Evolutionary conservation across 2,329 filamentous ascomycete genomes (phyloP).

Genomic region (Arthrobotrys pseudoclavata): DNA sequence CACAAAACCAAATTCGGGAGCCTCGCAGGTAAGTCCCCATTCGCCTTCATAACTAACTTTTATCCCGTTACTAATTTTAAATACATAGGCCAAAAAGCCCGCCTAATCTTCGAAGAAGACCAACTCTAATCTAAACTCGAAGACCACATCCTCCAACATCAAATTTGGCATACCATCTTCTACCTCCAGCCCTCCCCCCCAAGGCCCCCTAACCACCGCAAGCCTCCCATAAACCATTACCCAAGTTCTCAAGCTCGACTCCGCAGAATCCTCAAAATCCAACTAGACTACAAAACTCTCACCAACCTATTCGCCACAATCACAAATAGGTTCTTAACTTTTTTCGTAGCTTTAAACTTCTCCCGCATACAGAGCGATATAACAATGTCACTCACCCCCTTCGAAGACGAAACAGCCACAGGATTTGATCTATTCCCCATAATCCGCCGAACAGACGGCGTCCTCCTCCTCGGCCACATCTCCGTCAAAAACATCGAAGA

Average conservation of each 20-base stretch:
- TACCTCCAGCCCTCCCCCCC: background rate
- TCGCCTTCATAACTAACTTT: background rate
- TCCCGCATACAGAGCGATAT: background rate
- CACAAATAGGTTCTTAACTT: background rate
- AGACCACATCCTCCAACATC: constrained; percentile 1
- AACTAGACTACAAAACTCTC: background rate
- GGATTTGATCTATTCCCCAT: constrained; percentile 27
- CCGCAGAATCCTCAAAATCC: background rate
- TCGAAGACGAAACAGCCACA: background rate
- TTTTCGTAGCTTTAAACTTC: background rate
- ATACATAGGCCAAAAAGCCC: constrained; percentile 13
- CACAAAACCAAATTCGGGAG: constrained; percentile 21
- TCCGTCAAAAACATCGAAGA: constrained; percentile 29
- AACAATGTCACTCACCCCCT: background rate
- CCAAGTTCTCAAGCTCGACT: constrained; percentile 8
- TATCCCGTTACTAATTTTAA: background rate
- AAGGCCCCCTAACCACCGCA: background rate
- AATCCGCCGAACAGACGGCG: constrained; percentile 10
- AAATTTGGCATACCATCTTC: constrained; percentile 17
- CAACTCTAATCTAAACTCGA: constrained; percentile 19
- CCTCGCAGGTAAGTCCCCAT: constrained; percentile 2
- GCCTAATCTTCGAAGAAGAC: constrained; percentile 4
- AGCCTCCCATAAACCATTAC: background rate
- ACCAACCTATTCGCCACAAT: background rate
- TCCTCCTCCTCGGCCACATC: constrained; percentile 23